These are phyloP conservation scores for Ustilago esculenta DNA, from an alignment of 1,284 basidiomycete species.

Conservation along the genomic window DNA sequence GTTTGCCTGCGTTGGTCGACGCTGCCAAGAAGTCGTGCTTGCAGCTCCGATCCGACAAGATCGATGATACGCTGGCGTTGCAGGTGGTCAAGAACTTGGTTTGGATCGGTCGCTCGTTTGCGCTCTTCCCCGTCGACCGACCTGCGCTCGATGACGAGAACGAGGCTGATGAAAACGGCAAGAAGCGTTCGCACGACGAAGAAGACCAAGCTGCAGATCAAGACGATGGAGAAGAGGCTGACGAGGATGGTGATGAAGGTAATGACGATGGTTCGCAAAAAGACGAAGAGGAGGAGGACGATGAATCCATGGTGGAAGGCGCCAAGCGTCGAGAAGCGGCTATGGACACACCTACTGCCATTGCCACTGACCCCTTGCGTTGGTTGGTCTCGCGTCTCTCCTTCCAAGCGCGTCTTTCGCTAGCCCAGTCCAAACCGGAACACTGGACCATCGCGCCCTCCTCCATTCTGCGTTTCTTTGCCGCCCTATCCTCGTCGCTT, in stretches of 20 bases:
- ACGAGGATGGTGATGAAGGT: constrained; percentile 19
- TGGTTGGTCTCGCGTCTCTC: constrained; percentile 96
- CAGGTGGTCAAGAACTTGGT: constrained; percentile 95
- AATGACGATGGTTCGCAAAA: constrained; percentile 2
- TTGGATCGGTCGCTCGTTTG: constrained; percentile 77
- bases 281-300: constrained; percentile 39
- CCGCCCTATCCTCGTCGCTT: constrained; percentile 35
- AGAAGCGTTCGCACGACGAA: constrained; percentile 53
- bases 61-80: constrained; percentile 80
- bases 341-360: constrained; percentile 16
- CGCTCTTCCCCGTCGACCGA: constrained; percentile 35
- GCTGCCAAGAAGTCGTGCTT: constrained; percentile 80
- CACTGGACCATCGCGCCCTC: constrained; percentile 82
- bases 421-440: constrained; percentile 45
- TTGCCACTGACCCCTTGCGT: constrained; percentile 74
- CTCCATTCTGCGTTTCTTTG: constrained; percentile 75
- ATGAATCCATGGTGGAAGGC: constrained; percentile 24
- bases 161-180: constrained; percentile 13
- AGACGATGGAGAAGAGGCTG: constrained; percentile 9
- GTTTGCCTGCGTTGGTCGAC: constrained; percentile 74
- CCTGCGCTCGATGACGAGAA: constrained; percentile 11
- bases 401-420: constrained; percentile 75
- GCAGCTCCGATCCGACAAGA: constrained; percentile 82
- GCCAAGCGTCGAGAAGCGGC: constrained; percentile 54
- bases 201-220: background rate